These are phyloP conservation scores for Domatiomyces catenatus DNA, from an alignment of 2,329 filamentous ascomycete species.

Conservation along the genomic window DNA sequence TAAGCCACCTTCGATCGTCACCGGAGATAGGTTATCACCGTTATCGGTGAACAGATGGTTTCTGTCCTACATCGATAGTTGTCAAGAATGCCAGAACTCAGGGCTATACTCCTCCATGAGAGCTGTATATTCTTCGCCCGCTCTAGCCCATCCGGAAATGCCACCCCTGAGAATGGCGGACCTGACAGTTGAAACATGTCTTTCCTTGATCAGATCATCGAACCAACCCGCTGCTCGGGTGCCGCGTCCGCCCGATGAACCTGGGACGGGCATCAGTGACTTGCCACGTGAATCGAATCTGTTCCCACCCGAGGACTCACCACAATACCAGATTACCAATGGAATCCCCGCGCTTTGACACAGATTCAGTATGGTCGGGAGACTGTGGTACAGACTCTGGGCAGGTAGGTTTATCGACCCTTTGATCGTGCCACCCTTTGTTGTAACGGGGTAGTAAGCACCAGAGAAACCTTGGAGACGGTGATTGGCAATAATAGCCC, in stretches of 20 bases:
- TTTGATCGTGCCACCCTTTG: constrained; percentile 45
- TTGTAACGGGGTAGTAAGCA: too few relatives aligned
- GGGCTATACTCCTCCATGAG: constrained; percentile 21
- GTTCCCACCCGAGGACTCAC: constrained; percentile 17
- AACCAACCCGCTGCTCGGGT: constrained; percentile 42
- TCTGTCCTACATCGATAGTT: too few relatives aligned
- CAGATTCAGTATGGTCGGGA: constrained; percentile 25
- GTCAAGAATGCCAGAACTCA: constrained; percentile 5
- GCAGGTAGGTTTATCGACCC: constrained; percentile 37
- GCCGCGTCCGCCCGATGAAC: constrained; percentile 41
- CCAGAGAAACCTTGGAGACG: too few relatives aligned
- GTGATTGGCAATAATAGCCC: too few relatives aligned
- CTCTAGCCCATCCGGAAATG: constrained; percentile 21
- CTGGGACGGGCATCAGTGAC: constrained; percentile 21
- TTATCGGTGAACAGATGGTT: too few relatives aligned
- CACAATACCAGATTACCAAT: constrained; percentile 28
- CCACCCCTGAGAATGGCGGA: constrained; percentile 19
- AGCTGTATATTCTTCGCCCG: constrained; percentile 19
- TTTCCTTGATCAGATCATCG: constrained; percentile 34
- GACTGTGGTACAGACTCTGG: constrained; percentile 25
- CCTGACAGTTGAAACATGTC: constrained; percentile 11
- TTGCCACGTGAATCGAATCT: neutral
- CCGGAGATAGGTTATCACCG: too few relatives aligned
- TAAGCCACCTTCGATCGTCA: too few relatives aligned
- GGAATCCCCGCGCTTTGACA: constrained; percentile 21